Evolutionary conservation across 768 basidiomycete species (phyloP), one percentile per base, ranked within the genome.

Genomic region (Filobasidium wieringae): DNA sequence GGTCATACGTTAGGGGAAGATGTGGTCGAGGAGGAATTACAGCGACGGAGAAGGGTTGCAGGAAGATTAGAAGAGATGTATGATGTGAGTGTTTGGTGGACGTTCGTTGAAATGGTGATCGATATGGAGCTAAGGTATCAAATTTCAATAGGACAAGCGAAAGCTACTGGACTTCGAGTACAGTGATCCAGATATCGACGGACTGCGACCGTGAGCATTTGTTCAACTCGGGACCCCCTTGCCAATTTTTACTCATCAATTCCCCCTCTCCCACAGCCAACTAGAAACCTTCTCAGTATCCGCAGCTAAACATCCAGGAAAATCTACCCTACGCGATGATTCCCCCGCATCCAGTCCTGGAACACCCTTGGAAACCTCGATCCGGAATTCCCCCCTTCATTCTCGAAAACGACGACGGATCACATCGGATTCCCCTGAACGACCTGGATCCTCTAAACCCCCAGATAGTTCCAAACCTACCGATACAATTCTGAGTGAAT

Each of bases 121-220:
- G n/a, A n/a, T n/a, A n/a, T n/a, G n/a, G n/a, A n/a, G n/a, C n/a
- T n/a, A 19, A 24, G 12, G 31, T 53, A 32, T 19, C 11, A 68
- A 4, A 19, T 12, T 27, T 47, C 5, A 19, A n/a, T 27, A 93
- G 88, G 87, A 87, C 70, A 79, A 78, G 31, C 82, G 82, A 49
- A 81, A 81, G 66, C 77, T 92, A 9, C 77, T 86, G n/a, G 85
- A 89, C 74, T 91, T 91, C 64, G 77, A 79, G 49, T 88, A 88
- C 70, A 76, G 76, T 12, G 83, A 89, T 71, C 81, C 81, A 19
- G 82, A 84, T 62, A 82, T 89, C 41, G 66, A 77, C 27, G 83
- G 84, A 17, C 70, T 88, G 57, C 80, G 84, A 59, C 81, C 81
- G 64, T 85, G 86, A 72, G 84, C 88, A 81, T 75, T 73, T 41